These are phyloP conservation scores for Kregervanrija delftensis DNA, from an alignment of 805 yeast genomes.

Conservation along the genomic window DNA sequence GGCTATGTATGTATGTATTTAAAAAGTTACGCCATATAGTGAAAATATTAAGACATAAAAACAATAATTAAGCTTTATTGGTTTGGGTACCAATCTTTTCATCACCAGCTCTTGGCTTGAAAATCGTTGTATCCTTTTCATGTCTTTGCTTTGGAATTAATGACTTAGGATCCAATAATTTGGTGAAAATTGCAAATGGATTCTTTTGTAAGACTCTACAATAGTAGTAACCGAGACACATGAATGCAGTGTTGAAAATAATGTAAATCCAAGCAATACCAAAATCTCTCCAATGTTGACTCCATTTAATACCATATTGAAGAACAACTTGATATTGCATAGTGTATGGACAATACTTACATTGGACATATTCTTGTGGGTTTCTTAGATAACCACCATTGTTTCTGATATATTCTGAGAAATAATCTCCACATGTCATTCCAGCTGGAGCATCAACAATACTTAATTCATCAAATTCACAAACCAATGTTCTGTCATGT, in stretches of 20 bases:
- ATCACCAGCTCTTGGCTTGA: slow-evolving; percentile 29
- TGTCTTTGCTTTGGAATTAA: slow-evolving; percentile 32
- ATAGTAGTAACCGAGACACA: too few species aligned
- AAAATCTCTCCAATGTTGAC: slow-evolving; percentile 21
- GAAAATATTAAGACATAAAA: too few species aligned
- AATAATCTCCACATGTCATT: slow-evolving; percentile 42
- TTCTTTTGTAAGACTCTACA: too few species aligned
- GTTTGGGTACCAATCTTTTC: slow-evolving; percentile 17
- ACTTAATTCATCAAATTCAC: slow-evolving; percentile 31
- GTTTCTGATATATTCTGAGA: slow-evolving; percentile 27
- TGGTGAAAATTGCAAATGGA: neutral
- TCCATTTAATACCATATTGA: slow-evolving; percentile 10
- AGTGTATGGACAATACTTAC: slow-evolving; percentile 18
- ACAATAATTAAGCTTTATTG: too few species aligned
- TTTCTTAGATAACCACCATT: slow-evolving; percentile 43
- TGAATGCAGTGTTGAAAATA: too few species aligned
- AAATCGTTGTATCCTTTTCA: slow-evolving; percentile 32
- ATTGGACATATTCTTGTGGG: slow-evolving; percentile 15
- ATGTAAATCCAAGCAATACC: slow-evolving; percentile 17
- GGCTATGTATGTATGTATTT: too few species aligned
- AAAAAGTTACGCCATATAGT: too few species aligned
- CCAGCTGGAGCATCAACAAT: slow-evolving; percentile 38
- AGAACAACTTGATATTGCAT: slow-evolving; percentile 17
- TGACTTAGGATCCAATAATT: slow-evolving; percentile 5
- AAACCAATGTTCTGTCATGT: slow-evolving; percentile 31